phyloP scores from a whole-genome alignment of 441 rosid species.

The Euphorbia celastroides region DNA sequence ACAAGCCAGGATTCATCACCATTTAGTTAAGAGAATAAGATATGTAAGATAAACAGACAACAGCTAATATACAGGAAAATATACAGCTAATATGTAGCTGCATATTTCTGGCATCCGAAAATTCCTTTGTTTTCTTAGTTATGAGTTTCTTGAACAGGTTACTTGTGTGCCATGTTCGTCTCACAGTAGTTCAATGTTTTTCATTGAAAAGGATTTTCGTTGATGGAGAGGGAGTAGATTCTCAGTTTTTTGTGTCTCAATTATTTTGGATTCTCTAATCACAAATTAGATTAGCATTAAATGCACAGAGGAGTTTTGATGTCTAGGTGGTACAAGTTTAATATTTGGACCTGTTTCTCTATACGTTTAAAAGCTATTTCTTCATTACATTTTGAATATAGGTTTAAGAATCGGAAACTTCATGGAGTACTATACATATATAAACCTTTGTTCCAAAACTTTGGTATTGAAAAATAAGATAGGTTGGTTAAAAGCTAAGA shows the following conservation, averaged over 20 bases:
- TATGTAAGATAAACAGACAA: background rate
- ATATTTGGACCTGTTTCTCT: background rate
- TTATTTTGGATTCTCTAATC: too few species aligned
- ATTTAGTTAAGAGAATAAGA: background rate
- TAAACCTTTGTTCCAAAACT: background rate
- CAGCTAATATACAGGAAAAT: background rate
- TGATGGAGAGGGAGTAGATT: background rate
- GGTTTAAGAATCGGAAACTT: background rate
- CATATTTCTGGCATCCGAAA: too few species aligned
- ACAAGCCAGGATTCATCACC: background rate
- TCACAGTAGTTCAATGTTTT: background rate
- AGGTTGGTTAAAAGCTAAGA: background rate
- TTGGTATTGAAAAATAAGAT: background rate
- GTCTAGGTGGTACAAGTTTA: background rate
- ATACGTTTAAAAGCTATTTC: background rate
- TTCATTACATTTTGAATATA: background rate
- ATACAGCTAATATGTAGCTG: background rate
- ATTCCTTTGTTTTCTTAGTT: too few species aligned
- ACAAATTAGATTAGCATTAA: background rate
- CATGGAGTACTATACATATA: background rate
- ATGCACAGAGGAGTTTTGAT: background rate
- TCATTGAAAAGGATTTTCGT: background rate
- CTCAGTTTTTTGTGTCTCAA: background rate
- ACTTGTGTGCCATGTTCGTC: background rate
- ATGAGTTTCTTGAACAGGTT: too few species aligned